Evolutionary conservation across 2,329 filamentous ascomycete species (phyloP), one percentile per base, ranked within the genome.

Genomic region (Paecilomyces sp.): DNA sequence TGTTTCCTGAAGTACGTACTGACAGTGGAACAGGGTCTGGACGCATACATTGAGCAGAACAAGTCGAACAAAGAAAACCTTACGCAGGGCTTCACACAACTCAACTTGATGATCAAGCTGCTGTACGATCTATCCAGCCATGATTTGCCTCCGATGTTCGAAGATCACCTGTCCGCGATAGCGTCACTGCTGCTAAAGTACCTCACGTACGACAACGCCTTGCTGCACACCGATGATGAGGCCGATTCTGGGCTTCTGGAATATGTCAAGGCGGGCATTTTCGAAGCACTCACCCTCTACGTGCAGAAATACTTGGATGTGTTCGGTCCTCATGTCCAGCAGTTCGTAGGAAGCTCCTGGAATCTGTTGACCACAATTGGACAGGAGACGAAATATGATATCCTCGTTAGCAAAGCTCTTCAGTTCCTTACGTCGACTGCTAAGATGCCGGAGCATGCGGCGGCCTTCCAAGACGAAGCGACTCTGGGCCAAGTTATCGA

Each of bases 41-140:
- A 83, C 66, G 64, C 66, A 25, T 81, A 83, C 66, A 84, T 99
- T 67, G 83, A 88, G 60, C 84, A 87, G 67, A 91, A 92, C 72
- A 84, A 87, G 70, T 81, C 85, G 74, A 89, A 97, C 73, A 89
- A 90, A 68, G 84, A 83, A 4, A 85, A 82, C 15, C 82, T 99
- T 53, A 86, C 88, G 70, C 85, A 86, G 66, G 90, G 91, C 73
- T 92, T 96, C 67, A 87, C 90, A 64, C 91, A 92, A 2, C 82
- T 99, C 63, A 92, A 93, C 73, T 82, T 97, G 57, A 85, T 96
- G 66, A 82, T 97, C 67, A 96, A 96, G 79, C 87, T 99, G 55
- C 87, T 97, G 72, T 94, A 94, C 78, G 95, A 99, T 75, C 86
- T 99, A 57, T 97, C 92, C n/a, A 96, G 88, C 71, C 95, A 99